Evolutionary conservation across 2,329 filamentous ascomycete species (phyloP).

Genomic region (Pyrenochaeta sp.): DNA sequence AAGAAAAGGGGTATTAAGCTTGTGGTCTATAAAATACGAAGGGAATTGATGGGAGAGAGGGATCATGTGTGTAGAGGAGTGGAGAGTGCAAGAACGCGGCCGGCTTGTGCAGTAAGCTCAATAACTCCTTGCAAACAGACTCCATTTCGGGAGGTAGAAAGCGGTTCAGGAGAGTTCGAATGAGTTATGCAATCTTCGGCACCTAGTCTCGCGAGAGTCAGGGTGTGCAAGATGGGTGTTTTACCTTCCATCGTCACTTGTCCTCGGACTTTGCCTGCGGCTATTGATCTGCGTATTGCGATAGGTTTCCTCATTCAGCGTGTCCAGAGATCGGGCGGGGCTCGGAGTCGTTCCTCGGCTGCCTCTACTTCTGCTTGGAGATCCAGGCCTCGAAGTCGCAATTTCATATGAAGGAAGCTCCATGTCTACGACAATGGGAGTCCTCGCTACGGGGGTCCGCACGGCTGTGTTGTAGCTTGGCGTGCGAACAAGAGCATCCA

Average conservation of each 20-base stretch:
- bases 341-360: conserved; percentile 44
- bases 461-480: conserved; percentile 61
- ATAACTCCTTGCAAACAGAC: no score
- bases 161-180: no score
- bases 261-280: conserved; percentile 31
- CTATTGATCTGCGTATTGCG: conserved; percentile 47
- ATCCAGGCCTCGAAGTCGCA: conserved; percentile 54
- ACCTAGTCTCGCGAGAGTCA: no score
- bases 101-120: no score
- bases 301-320: conserved; percentile 46
- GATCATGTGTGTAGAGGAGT: no score
- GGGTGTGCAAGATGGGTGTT: conserved; percentile 14
- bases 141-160: no score
- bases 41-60: not conserved
- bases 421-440: conserved; percentile 47
- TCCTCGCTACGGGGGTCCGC: conserved; percentile 51
- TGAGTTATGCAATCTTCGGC: no score
- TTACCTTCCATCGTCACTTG: conserved; percentile 37
- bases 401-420: conserved; percentile 55
- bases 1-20: conserved; percentile 26
- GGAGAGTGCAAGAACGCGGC: not conserved
- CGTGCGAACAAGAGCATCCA: conserved; percentile 56
- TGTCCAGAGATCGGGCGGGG: conserved; percentile 42
- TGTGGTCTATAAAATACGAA: conserved; percentile 6
- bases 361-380: conserved; percentile 40